Percentiles rank a stretch among this genome's conserved stretches.
phyloP scores from a whole-genome alignment of 2,329 filamentous ascomycete genomes.

The Microcyclospora pomicola region DNA sequence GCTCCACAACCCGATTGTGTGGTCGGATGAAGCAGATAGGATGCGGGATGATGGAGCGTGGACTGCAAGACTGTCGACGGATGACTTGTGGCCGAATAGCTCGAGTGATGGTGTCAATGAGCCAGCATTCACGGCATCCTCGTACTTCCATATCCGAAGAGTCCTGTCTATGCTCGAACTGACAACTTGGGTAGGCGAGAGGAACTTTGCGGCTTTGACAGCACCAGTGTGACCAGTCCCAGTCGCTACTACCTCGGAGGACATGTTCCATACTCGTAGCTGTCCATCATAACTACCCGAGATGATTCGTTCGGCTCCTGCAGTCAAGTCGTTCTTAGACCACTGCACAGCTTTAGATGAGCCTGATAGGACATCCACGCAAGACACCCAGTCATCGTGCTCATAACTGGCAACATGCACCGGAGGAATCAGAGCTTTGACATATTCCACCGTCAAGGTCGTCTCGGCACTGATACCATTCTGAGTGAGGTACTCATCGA shows the following conservation, averaged over 20 bases:
- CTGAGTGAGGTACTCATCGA: slow-evolving; percentile 77
- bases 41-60: slow-evolving; percentile 62
- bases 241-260: slow-evolving; percentile 69
- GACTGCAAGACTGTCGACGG: slow-evolving; percentile 61
- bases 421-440: slow-evolving; percentile 79
- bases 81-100: slow-evolving; percentile 66
- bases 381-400: slow-evolving; percentile 94
- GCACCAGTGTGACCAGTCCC: slow-evolving; percentile 61
- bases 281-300: slow-evolving; percentile 89
- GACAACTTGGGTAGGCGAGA: slow-evolving; percentile 63
- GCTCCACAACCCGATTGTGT: slow-evolving; percentile 78
- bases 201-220: slow-evolving; percentile 70
- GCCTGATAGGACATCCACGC: slow-evolving; percentile 64
- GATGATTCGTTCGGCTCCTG: slow-evolving; percentile 53
- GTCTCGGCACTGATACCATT: slow-evolving; percentile 83
- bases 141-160: slow-evolving; percentile 80
- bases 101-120: slow-evolving; percentile 61
- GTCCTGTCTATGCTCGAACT: slow-evolving; percentile 76
- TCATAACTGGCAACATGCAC: slow-evolving; percentile 83
- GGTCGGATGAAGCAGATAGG: slow-evolving; percentile 73
- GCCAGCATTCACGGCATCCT: slow-evolving; percentile 32
- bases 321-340: slow-evolving; percentile 34
- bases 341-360: slow-evolving; percentile 48
- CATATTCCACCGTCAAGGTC: slow-evolving; percentile 80
- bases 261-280: slow-evolving; percentile 77